Evolutionary conservation across 2,329 filamentous ascomycete species (phyloP), one percentile per base, ranked within the genome.

Genomic region (Orbilia ellipsospora): DNA sequence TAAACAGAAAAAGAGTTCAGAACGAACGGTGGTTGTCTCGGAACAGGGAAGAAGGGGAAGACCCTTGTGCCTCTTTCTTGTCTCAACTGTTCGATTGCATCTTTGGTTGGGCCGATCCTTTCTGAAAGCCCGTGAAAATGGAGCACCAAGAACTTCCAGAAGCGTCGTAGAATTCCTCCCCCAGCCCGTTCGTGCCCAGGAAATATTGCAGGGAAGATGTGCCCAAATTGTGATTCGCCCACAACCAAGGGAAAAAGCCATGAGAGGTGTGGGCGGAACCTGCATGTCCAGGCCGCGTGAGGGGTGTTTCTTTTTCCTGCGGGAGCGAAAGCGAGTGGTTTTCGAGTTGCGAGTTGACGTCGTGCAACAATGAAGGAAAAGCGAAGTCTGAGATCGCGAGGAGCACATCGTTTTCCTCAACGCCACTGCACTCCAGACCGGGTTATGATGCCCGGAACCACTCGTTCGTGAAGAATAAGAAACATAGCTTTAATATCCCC

Each of bases 131-230:
- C 63, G 18, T 68, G 70, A 67, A 73, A 66, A 66, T 56, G 50
- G 69, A 64, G 57, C 70, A 68, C 70, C 42, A 63, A 74, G 63
- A 74, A 74, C 70, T 74, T 74, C 70, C 70, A 74, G 70, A 74
- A 74, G 70, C 70, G 57, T 74, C 57, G 63, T 68, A 74, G 70
- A 74, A 74, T 74, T 68, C 70, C 70, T 45, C 48, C 55, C 48
- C 70, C 52, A 56, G 61, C 42, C 31, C 20, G 16, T 36, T 45
- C 52, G 13, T 63, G 42, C 18, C 45, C 59, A 18, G 42, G 44
- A 52, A 67, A 59, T 48, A 23, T 42, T 61, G 59, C 63, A 68
- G 63, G 63, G 70, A 67, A 68, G 57, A 42, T 16, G 16, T 15
- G n/a, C 36, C 50, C 61, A 45, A 66, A 66, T 23, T 66, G 56